Percentiles rank a stretch among this genome's conserved stretches.
phyloP scores from a whole-genome alignment of 2,329 filamentous ascomycete species.

The Fusarium pseudoanthophilum region DNA sequence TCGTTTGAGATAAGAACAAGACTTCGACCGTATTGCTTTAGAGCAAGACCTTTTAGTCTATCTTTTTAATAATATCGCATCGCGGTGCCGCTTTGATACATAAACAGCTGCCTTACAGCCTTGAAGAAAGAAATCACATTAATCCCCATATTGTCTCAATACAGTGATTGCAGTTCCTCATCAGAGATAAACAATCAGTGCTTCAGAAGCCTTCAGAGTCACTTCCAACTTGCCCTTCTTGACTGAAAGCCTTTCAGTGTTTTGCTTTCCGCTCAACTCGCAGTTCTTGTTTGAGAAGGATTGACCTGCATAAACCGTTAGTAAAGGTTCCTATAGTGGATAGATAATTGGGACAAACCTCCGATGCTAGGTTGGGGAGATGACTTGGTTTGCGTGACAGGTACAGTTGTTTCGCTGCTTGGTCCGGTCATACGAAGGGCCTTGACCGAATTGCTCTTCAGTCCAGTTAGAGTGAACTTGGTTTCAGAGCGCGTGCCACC shows the following conservation, averaged over 20 bases:
- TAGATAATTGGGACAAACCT: background rate
- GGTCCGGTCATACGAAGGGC: background rate
- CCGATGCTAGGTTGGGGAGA: background rate
- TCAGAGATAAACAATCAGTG: background rate
- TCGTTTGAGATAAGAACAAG: background rate
- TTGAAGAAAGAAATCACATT: fast-evolving
- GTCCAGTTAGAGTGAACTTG: background rate
- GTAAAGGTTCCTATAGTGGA: fast-evolving
- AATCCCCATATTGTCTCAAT: too few relatives aligned
- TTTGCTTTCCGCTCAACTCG: background rate
- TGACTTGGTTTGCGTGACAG: background rate
- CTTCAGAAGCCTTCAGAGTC: background rate
- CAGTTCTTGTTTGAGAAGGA: background rate
- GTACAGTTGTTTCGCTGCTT: background rate
- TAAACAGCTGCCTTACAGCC: background rate
- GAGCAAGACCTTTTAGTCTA: background rate
- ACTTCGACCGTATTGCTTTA: background rate
- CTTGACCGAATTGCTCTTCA: background rate
- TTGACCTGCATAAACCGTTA: background rate
- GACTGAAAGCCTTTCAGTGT: background rate
- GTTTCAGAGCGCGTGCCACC: background rate
- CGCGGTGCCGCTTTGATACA: background rate
- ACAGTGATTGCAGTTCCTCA: background rate
- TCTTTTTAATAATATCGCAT: background rate
- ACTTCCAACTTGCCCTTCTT: background rate